phyloP scores from a whole-genome alignment of 1,284 basidiomycete genomes.

The Schizophyllum amplum region DNA sequence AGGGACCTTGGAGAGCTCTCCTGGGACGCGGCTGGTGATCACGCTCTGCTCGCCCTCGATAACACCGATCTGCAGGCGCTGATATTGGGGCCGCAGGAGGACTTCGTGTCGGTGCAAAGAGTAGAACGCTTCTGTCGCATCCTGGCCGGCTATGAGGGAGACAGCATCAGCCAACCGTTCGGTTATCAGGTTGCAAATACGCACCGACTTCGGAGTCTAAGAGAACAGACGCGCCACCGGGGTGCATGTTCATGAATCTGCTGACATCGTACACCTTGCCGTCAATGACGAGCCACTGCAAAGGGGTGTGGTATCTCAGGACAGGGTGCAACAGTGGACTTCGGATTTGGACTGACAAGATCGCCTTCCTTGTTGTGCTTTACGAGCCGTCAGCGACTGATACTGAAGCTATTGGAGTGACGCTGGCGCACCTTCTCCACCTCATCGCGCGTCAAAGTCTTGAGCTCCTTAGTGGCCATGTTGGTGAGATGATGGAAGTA shows the following conservation, averaged over 20 bases:
- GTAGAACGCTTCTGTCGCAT: conserved; percentile 83
- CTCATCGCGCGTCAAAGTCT: conserved; percentile 42
- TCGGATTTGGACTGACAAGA: conserved; percentile 27
- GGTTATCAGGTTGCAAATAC: conserved; percentile 23
- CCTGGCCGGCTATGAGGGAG: conserved; percentile 61
- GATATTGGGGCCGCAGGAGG: conserved; percentile 66
- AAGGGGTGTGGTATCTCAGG: conserved; percentile 11
- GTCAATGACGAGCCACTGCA: conserved; percentile 78
- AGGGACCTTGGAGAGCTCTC: conserved; percentile 64
- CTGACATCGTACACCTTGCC: conserved; percentile 76
- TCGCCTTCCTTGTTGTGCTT: conserved; percentile 62
- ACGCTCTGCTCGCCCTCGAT: conserved; percentile 60
- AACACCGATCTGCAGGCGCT: conserved; percentile 60
- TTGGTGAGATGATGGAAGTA: neutral
- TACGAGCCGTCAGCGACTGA: conserved; percentile 38
- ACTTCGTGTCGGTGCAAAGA: conserved; percentile 78
- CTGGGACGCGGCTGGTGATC: conserved; percentile 43
- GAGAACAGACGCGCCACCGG: conserved; percentile 72
- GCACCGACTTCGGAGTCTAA: conserved; percentile 63
- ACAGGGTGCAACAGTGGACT: neutral
- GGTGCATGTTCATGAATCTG: conserved; percentile 74
- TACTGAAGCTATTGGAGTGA: neutral
- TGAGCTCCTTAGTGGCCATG: conserved; percentile 11
- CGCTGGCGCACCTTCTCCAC: conserved; percentile 38
- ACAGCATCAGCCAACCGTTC: conserved; percentile 36